Conservation (phyloP, 345 rosid species). For the Jatropha curcas region DNA sequence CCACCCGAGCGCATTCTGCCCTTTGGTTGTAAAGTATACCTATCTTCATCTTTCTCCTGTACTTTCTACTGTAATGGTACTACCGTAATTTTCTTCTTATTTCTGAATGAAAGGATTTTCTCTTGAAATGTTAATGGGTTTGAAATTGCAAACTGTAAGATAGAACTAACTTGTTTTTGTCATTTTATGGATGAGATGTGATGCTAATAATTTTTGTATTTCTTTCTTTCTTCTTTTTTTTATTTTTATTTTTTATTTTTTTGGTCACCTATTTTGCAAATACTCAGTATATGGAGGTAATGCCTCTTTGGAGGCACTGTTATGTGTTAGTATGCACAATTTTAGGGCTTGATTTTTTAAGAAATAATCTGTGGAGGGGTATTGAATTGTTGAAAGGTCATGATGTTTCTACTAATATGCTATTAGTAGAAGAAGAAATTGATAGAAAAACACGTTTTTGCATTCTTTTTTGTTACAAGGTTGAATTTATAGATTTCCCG, state of each 20-base stretch:
- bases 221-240: too few species aligned
- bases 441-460: not conserved
- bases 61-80: not conserved
- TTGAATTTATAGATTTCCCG: not conserved
- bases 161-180: not conserved
- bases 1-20: constrained; percentile 81
- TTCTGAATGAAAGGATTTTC: not conserved
- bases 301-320: not conserved
- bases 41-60: not conserved
- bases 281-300: not conserved
- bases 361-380: not conserved
- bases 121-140: not conserved
- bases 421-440: not conserved
- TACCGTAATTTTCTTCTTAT: not conserved
- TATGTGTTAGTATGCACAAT: not conserved
- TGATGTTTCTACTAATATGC: not conserved
- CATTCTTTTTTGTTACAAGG: too few species aligned
- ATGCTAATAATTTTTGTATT: not conserved
- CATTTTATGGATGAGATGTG: not conserved
- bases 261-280: not conserved
- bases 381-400: not conserved
- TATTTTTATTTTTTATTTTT: not conserved
- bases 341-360: not conserved
- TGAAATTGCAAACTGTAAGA: not conserved
- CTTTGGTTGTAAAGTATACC: constrained; percentile 85